phyloP scores from a whole-genome alignment of 257 asterid genomes.

The Solanum habrochaites region DNA sequence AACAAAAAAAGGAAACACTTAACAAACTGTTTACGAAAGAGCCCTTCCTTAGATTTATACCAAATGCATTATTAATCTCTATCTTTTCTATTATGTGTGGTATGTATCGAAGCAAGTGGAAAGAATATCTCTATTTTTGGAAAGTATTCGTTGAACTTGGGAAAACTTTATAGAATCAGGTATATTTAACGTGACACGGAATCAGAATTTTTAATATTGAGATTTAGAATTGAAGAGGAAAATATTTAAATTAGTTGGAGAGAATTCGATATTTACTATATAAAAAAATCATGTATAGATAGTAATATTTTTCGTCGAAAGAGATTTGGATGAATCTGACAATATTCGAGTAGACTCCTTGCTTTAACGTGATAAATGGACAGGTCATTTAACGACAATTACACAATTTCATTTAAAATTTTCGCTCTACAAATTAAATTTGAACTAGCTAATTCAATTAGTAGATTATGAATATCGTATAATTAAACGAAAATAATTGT shows the following conservation, averaged over 20 bases:
- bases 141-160: neutral
- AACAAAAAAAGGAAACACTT: too few species aligned
- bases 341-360: neutral
- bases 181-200: too few species aligned
- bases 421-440: neutral
- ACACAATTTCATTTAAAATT: neutral
- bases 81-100: neutral
- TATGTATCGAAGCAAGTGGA: neutral
- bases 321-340: too few species aligned
- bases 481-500: neutral
- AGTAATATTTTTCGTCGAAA: too few species aligned
- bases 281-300: rapidly evolving
- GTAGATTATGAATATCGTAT: neutral
- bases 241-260: rapidly evolving
- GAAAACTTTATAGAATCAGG: neutral
- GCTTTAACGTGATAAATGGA: neutral
- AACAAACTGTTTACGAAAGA: neutral
- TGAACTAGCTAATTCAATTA: neutral
- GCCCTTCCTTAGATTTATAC: neutral
- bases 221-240: rapidly evolving
- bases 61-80: slow-evolving; percentile 12
- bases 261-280: rapidly evolving
- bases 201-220: too few species aligned
- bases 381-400: neutral
- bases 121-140: slow-evolving; percentile 17